phyloP scores from a whole-genome alignment of 2,329 filamentous ascomycete genomes.

The Alternaria sp. region DNA sequence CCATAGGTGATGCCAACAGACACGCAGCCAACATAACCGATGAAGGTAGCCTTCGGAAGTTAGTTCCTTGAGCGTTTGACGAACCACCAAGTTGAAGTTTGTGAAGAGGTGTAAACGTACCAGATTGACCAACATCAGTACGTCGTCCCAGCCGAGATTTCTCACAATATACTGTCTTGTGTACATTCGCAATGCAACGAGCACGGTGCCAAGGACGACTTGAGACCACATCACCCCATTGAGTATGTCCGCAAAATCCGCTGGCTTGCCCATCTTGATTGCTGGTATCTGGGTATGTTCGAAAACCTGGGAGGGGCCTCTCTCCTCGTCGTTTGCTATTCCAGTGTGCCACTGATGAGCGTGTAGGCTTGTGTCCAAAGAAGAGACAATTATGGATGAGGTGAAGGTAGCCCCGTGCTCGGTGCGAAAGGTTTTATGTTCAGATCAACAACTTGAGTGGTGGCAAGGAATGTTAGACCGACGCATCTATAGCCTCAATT shows the following conservation, averaged over 20 bases:
- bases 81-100: neutral
- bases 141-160: slow-evolving; percentile 39
- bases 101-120: slow-evolving; percentile 14
- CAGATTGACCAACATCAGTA: slow-evolving; percentile 36
- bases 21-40: slow-evolving; percentile 32
- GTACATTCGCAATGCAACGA: slow-evolving; percentile 36
- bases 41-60: slow-evolving; percentile 26
- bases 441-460: neutral
- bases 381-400: neutral
- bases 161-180: slow-evolving; percentile 35
- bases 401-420: neutral
- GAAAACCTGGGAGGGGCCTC: neutral
- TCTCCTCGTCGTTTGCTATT: neutral
- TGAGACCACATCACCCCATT: slow-evolving; percentile 43
- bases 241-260: slow-evolving; percentile 31
- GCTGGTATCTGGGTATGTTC: neutral
- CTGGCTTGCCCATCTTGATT: slow-evolving; percentile 23
- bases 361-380: neutral
- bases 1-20: slow-evolving; percentile 34
- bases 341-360: neutral
- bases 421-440: neutral
- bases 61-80: neutral
- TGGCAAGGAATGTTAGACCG: neutral
- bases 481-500: neutral
- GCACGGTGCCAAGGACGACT: slow-evolving; percentile 29